phyloP scores from a whole-genome alignment of 176 grass and related monocot species.

The Bolboschoenus planiculmis region DNA sequence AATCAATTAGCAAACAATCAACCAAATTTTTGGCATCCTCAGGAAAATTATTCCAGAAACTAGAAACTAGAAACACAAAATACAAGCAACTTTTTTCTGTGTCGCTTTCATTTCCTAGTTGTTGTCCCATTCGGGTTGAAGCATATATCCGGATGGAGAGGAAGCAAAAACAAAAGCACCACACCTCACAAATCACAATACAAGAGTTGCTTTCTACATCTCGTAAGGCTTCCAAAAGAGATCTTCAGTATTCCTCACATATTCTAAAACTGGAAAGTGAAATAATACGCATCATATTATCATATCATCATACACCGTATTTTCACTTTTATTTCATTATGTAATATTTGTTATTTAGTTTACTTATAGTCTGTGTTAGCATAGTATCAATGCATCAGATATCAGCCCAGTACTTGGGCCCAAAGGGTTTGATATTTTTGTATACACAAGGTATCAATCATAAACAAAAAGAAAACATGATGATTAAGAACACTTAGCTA shows the following conservation, averaged over 20 bases:
- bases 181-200: background rate
- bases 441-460: background rate
- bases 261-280: constrained; percentile 7
- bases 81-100: background rate
- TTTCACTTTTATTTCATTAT: background rate
- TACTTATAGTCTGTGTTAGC: no score
- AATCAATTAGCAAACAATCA: background rate
- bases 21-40: background rate
- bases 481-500: background rate
- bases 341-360: no score
- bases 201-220: background rate
- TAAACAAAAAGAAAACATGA: background rate
- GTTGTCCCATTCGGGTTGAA: background rate
- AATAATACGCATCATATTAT: background rate
- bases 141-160: background rate
- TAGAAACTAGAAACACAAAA: background rate
- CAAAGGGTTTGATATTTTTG: background rate
- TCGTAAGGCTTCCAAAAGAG: constrained; percentile 10
- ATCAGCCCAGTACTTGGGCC: background rate
- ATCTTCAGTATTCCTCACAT: background rate
- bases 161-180: background rate
- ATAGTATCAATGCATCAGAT: background rate
- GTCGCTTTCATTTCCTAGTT: background rate
- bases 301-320: background rate
- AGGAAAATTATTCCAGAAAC: background rate